A percentile compares a stretch with the other conserved stretches of the same genome.
These are phyloP conservation scores for Sonneratia caseolaris DNA, from an alignment of 345 rosid species.

Conservation along the genomic window DNA sequence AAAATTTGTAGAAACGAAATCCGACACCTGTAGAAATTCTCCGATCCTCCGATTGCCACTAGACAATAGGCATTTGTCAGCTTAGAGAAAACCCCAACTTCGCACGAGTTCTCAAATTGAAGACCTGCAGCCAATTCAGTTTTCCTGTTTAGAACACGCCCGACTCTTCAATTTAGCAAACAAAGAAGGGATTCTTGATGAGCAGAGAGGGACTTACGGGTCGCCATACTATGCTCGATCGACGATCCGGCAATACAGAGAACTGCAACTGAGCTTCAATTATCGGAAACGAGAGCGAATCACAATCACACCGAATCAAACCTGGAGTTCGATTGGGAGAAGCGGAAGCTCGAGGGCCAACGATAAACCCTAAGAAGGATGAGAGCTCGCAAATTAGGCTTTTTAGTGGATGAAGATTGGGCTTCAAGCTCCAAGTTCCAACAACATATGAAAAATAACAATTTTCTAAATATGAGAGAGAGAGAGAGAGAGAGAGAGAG, in stretches of 20 bases:
- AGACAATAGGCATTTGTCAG: conserved; percentile 83
- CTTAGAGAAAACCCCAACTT: conserved; percentile 79
- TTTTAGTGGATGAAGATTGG: too few relatives aligned
- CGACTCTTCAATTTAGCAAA: background rate
- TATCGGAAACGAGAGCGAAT: too few relatives aligned
- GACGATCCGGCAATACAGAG: background rate
- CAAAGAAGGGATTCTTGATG: background rate
- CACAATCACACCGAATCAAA: too few relatives aligned
- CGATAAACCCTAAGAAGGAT: too few relatives aligned
- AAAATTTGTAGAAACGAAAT: background rate
- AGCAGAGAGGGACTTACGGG: background rate
- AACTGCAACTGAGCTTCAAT: too few relatives aligned
- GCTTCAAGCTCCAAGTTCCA: too few relatives aligned
- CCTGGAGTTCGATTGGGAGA: too few relatives aligned
- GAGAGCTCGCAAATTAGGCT: too few relatives aligned
- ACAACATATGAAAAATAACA: too few relatives aligned
- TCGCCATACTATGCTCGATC: background rate
- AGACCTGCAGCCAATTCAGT: conserved; percentile 37
- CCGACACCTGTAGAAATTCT: conserved; percentile 67
- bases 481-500: too few relatives aligned
- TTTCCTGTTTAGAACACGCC: background rate
- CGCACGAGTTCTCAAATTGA: conserved; percentile 78
- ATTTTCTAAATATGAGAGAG: too few relatives aligned
- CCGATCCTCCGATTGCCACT: conserved; percentile 86
- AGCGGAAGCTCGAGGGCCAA: too few relatives aligned